Evolutionary conservation across 2,329 filamentous ascomycete genomes (phyloP), one percentile per base, ranked within the genome.

Genomic region (Phyllachora maydis): DNA sequence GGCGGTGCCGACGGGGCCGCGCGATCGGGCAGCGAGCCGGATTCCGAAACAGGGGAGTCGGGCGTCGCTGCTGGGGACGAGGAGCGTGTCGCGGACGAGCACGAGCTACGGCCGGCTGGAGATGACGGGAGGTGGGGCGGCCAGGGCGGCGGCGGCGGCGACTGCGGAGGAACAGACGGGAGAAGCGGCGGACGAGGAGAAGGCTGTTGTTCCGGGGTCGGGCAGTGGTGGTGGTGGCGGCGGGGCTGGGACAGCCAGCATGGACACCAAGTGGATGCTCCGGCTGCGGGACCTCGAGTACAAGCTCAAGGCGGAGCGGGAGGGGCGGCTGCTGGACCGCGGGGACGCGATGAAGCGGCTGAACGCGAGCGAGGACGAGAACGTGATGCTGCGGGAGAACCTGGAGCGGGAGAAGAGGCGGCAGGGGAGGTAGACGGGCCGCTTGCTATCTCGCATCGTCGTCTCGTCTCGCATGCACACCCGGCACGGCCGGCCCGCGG

Each of bases 261-360:
- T 52, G 18, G 74, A 85, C 35, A 72, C 77, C 33, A 67, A 75
- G 34, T 92, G 81, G 79, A 69, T 90, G 32, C 65, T 91, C 32
- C 57, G 88, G 5, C 56, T 95, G 16, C 69, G 79, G 27, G 83
- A 95, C 41, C 54, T 95, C 35, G 88, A 98, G 54, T 64, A 73
- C 33, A 68, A 90, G 35, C 56, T 98, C 11, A 91, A 92, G 45
- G 71, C 77, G 21, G 88, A 98, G 50, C 57, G 88, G 9, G 88
- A 95, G 46, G 82, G 72, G 1, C 56, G 88, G 21, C 55, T 90
- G 25, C 55, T 91, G 28, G 88, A 98, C 48, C 67, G 88, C 4
- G 74, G 65, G 22, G 82, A 81, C 13, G 85, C 85, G 14, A 56
- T 78, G 26, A 75, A 82, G 50, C 57, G 85, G 24, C 32, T 40